Evolutionary conservation across 768 basidiomycete species (phyloP).

Genomic region (Hirschioporus abietinus): DNA sequence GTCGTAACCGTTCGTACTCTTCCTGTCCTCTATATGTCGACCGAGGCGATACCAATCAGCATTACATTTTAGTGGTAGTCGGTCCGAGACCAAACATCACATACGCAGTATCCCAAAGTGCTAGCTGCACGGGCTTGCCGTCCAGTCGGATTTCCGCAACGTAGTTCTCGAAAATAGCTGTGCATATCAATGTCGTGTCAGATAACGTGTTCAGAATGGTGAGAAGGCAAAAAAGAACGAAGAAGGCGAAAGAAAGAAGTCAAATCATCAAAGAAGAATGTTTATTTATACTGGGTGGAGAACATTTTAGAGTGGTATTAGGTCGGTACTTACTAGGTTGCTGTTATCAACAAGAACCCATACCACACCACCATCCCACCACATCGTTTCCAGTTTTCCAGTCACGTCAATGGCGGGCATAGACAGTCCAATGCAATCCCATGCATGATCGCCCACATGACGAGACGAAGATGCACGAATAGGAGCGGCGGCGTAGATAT

Average conservation of each 20-base stretch:
- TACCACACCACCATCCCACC: background rate
- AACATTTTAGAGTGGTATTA: constrained; percentile 4
- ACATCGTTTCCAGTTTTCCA: background rate
- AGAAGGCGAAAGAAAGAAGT: constrained; percentile 15
- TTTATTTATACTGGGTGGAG: constrained; percentile 16
- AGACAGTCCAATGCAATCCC: background rate
- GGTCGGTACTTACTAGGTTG: constrained; percentile 48
- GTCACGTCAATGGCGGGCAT: background rate
- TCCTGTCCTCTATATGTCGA: constrained; percentile 77
- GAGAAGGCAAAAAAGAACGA: constrained; percentile 19
- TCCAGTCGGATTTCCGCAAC: constrained; percentile 97
- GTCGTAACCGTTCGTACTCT: constrained; percentile 97
- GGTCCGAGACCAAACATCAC: constrained; percentile 27
- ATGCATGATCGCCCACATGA: no score
- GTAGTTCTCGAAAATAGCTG: constrained; percentile 97
- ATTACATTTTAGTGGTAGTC: background rate
- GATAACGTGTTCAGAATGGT: constrained; percentile 5
- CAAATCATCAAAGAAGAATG: constrained; percentile 3
- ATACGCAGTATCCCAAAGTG: constrained; percentile 99
- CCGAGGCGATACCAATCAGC: constrained; percentile 12
- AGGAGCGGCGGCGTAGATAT: background rate
- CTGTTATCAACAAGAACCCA: constrained; percentile 24
- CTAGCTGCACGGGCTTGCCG: constrained; percentile 95
- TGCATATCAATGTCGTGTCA: constrained; percentile 9
- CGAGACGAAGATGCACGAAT: no score